Evolutionary conservation across 768 basidiomycete genomes (phyloP), one percentile per base, ranked within the genome.

Genomic region (Phanerochaete carnosa): DNA sequence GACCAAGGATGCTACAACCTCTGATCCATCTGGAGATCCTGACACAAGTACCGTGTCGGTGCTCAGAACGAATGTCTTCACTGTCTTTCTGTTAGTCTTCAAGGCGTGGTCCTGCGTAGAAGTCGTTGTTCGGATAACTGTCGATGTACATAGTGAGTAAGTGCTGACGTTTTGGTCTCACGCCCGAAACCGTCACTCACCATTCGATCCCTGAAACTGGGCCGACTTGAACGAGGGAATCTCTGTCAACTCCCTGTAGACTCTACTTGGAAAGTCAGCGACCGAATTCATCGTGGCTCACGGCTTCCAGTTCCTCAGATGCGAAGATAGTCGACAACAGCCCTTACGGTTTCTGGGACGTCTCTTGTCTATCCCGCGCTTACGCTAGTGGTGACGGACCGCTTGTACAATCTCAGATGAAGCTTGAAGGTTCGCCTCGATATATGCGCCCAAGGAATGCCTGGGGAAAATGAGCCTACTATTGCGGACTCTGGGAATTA

Each of bases 21-120:
- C 80, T 2, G 70, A 45, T 32, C 71, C 59, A 26, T 83, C 79
- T 60, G 75, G 74, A 8, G 74, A 68, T 2, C 72, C 62, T 6
- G 73, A 65, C 6, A 68, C 55, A 25, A 58, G 63, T 19, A 67
- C 60, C 3, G 63, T 55, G 3, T 66, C 56, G 1, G 69, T 66
- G 1, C 66, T 61, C 9, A 74, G 45, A 7, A 78, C 68, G 55
- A 80, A 65, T 0, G 76, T 72, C 66, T 79, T 83, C 9, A 72
- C 66, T 56, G 83, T 56, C 1, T 73, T 76, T 64, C 78, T 75
- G 62, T 81, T 85, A 30, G 68, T 62, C 56, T 87, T 85, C 45
- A 77, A 74, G 23, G 71, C 66, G 64, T 85, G 83, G 66, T 88
- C 84, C 33, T 77, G 74, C 23, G 79, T 72, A 1, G 79, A 76